These are phyloP conservation scores for Physcomitrium patens DNA, from an alignment of 225 moss, liverwort and hornwort genomes.

Conservation along the genomic window DNA sequence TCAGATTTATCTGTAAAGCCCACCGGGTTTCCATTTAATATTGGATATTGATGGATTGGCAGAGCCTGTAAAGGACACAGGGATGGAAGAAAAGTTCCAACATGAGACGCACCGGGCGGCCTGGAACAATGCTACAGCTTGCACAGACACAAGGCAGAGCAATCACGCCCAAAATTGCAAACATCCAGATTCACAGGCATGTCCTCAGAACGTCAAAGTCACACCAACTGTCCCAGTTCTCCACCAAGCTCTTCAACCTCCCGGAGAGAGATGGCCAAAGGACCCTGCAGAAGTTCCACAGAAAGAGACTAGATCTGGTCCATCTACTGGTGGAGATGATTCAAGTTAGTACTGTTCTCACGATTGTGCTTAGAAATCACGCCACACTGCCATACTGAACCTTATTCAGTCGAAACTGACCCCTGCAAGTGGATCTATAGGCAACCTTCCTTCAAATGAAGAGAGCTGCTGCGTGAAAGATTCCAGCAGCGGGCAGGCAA, in stretches of 20 bases:
- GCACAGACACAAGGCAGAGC: slow-evolving; percentile 29
- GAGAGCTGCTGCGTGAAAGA: slow-evolving; percentile 33
- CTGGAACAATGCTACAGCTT: slow-evolving; percentile 29
- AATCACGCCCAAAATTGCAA: slow-evolving; percentile 1
- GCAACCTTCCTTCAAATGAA: slow-evolving; percentile 33
- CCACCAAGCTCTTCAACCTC: slow-evolving; percentile 28
- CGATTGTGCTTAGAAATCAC: background rate
- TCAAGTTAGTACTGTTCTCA: slow-evolving; percentile 30
- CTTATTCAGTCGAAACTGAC: slow-evolving; percentile 10
- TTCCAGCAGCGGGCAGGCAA: slow-evolving; percentile 18
- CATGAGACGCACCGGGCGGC: background rate
- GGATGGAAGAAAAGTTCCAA: slow-evolving; percentile 27
- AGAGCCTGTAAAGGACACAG: slow-evolving; percentile 36
- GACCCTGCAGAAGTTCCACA: slow-evolving; percentile 4
- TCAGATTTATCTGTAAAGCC: background rate
- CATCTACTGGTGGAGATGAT: slow-evolving; percentile 23
- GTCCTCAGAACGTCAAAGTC: background rate
- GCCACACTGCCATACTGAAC: background rate
- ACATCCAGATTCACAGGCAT: slow-evolving; percentile 26
- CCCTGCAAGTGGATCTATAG: slow-evolving; percentile 30
- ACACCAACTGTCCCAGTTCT: slow-evolving; percentile 23
- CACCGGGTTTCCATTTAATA: background rate
- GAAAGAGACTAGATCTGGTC: slow-evolving; percentile 7
- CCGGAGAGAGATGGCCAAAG: slow-evolving; percentile 18
- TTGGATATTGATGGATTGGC: slow-evolving; percentile 21